Percentiles rank a stretch among this genome's conserved stretches.
Evolutionary conservation across 352 stramenopile genomes (phyloP).

Genomic region (Phytophthora boehmeriae): DNA sequence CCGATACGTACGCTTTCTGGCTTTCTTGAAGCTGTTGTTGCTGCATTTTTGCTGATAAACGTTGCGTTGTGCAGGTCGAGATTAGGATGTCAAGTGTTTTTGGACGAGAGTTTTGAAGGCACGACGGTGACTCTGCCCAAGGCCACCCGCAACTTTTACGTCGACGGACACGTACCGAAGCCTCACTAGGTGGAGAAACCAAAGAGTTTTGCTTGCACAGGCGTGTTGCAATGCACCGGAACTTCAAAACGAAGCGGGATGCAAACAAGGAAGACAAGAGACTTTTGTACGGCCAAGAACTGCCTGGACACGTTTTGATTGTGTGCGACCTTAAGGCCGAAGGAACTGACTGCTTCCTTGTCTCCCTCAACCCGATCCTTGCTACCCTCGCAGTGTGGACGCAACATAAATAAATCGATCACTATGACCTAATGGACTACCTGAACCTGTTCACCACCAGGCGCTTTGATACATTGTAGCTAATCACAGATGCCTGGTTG

Average conservation of each 20-base stretch:
- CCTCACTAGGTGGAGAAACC: slow-evolving; percentile 80
- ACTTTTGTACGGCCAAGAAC: slow-evolving; percentile 7
- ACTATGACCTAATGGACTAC: slow-evolving; percentile 21
- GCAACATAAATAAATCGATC: slow-evolving; percentile 45
- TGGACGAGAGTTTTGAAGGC: slow-evolving; percentile 92
- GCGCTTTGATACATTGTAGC: background rate
- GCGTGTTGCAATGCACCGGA: too few species aligned
- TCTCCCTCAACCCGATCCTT: slow-evolving; percentile 1
- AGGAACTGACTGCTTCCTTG: slow-evolving; percentile 5
- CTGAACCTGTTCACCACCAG: slow-evolving; percentile 8
- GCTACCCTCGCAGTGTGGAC: slow-evolving; percentile 11
- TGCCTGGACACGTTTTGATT: slow-evolving; percentile 35
- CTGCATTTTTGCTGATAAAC: background rate
- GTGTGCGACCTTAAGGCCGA: slow-evolving; percentile 29
- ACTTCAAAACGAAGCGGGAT: too few species aligned
- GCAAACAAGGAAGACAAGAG: slow-evolving; percentile 8
- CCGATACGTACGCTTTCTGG: slow-evolving; percentile 77
- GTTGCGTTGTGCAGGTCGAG: slow-evolving; percentile 59
- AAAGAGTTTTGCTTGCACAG: background rate
- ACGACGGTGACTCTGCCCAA: slow-evolving; percentile 92
- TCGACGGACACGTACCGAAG: slow-evolving; percentile 97
- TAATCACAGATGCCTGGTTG: slow-evolving; percentile 12
- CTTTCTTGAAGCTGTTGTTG: background rate
- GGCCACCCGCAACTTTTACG: slow-evolving; percentile 99
- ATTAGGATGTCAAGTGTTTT: slow-evolving; percentile 91